These are phyloP conservation scores for Peronospora farinosa DNA, from an alignment of 352 stramenopile genomes.

Conservation along the genomic window DNA sequence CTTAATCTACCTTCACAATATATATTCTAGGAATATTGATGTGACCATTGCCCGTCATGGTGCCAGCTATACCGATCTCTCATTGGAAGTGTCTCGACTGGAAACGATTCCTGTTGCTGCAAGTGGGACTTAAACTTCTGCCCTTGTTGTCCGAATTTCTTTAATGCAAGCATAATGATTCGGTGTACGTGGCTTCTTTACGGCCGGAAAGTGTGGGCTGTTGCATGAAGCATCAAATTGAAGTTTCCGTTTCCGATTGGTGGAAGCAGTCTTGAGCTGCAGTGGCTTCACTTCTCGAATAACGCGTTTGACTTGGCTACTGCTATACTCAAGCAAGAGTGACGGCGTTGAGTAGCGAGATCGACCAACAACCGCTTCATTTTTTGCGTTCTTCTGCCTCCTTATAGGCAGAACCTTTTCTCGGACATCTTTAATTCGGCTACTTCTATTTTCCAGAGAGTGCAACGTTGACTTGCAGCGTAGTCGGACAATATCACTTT, in stretches of 20 bases:
- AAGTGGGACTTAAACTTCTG: neutral
- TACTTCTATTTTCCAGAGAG: conserved; percentile 20
- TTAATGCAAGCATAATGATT: neutral
- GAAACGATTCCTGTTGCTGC: neutral
- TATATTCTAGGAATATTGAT: too few relatives aligned
- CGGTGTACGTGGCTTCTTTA: neutral
- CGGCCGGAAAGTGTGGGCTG: neutral
- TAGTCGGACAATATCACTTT: neutral
- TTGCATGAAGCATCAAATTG: neutral
- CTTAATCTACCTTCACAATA: too few relatives aligned
- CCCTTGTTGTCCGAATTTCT: neutral
- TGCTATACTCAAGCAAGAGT: conserved; percentile 21
- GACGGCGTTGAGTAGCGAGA: conserved; percentile 11
- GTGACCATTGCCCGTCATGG: neutral
- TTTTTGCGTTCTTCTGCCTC: conserved; percentile 9
- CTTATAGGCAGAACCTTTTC: conserved; percentile 10
- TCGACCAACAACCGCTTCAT: neutral
- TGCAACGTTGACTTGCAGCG: conserved; percentile 8
- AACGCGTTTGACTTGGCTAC: conserved; percentile 1
- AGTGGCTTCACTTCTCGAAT: conserved; percentile 11
- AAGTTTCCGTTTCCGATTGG: neutral
- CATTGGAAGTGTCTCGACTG: neutral
- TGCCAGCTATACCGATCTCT: too few relatives aligned
- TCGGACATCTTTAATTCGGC: neutral
- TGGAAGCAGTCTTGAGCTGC: conserved; percentile 10